These are phyloP conservation scores for Claviceps pazoutovae DNA, from an alignment of 2,329 filamentous ascomycete genomes.

Conservation along the genomic window DNA sequence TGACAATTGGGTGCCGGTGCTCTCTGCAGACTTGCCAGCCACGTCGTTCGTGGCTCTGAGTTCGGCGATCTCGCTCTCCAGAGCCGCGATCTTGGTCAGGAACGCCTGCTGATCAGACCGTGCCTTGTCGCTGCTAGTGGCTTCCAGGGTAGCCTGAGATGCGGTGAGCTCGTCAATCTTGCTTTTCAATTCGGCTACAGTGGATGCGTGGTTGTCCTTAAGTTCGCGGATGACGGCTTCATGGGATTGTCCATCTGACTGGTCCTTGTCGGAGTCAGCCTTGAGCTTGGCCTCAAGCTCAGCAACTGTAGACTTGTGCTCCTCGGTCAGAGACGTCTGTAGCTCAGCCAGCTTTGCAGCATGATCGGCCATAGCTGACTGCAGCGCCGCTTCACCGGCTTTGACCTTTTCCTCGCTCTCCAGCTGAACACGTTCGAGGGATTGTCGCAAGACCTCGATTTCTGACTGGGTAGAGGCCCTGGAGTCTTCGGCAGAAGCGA, in stretches of 20 bases:
- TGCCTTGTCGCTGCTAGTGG: slow-evolving; percentile 29
- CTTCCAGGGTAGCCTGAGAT: slow-evolving; percentile 31
- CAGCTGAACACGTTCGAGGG: slow-evolving; percentile 29
- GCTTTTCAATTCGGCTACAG: slow-evolving; percentile 35
- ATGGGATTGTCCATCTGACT: slow-evolving; percentile 30
- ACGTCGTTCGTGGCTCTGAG: slow-evolving; percentile 34
- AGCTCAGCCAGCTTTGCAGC: slow-evolving; percentile 34
- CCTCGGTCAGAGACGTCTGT: slow-evolving; percentile 32
- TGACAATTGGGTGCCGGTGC: slow-evolving; percentile 24
- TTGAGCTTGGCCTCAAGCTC: slow-evolving; percentile 40
- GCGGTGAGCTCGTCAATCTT: slow-evolving; percentile 39
- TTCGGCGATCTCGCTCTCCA: slow-evolving; percentile 38
- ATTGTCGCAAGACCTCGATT: slow-evolving; percentile 33
- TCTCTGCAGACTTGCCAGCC: slow-evolving; percentile 30
- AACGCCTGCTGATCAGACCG: slow-evolving; percentile 31
- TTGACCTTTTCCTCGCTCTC: slow-evolving; percentile 21
- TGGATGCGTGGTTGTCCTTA: slow-evolving; percentile 34
- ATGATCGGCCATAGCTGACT: slow-evolving; percentile 32
- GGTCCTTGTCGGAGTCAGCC: slow-evolving; percentile 33
- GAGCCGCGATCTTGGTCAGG: slow-evolving; percentile 29
- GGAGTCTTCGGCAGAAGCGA: slow-evolving; percentile 32
- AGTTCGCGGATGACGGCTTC: slow-evolving; percentile 36
- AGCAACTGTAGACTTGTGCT: slow-evolving; percentile 34
- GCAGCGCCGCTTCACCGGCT: slow-evolving; percentile 19
- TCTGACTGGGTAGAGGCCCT: slow-evolving; percentile 36